phyloP scores from a whole-genome alignment of 345 rosid species.

The Trapa incisa region DNA sequence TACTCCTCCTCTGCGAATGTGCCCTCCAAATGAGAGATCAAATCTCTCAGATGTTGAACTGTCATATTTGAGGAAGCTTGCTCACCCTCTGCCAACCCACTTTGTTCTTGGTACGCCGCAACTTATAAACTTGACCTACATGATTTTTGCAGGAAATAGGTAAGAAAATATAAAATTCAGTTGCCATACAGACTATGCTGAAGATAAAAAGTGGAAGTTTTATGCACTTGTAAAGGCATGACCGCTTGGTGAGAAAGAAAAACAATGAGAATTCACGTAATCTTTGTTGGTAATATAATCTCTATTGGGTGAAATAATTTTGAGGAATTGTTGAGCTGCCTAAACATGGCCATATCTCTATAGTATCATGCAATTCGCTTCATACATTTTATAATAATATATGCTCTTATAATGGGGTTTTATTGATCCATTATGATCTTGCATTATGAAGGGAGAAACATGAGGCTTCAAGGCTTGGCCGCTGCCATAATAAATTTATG shows the following conservation, averaged over 20 bases:
- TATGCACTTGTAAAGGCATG: neutral
- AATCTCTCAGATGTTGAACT: constrained; percentile 48
- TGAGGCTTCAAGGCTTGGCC: constrained; percentile 74
- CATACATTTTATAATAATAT: neutral
- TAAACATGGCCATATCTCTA: constrained; percentile 5
- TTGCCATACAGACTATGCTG: neutral
- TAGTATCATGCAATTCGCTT: constrained; percentile 6
- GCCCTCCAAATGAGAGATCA: constrained; percentile 43
- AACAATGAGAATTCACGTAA: neutral
- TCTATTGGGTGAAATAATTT: neutral
- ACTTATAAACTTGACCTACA: neutral
- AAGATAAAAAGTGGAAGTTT: neutral
- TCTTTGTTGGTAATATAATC: neutral
- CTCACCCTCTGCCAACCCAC: constrained; percentile 63
- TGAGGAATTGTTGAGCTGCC: neutral
- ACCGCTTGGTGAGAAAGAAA: neutral
- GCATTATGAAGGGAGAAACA: constrained; percentile 54
- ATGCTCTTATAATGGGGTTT: constrained; percentile 4
- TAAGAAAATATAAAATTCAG: neutral
- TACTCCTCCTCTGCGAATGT: constrained; percentile 49
- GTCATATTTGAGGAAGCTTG: constrained; percentile 63
- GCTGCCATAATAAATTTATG: constrained; percentile 65
- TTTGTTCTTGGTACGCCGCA: constrained; percentile 63
- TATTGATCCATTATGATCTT: constrained; percentile 7
- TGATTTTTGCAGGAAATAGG: neutral